Percentiles rank a stretch among this genome's conserved stretches.
Conservation (phyloP, 179 eudicot genomes). For the Pouteria campechiana region DNA sequence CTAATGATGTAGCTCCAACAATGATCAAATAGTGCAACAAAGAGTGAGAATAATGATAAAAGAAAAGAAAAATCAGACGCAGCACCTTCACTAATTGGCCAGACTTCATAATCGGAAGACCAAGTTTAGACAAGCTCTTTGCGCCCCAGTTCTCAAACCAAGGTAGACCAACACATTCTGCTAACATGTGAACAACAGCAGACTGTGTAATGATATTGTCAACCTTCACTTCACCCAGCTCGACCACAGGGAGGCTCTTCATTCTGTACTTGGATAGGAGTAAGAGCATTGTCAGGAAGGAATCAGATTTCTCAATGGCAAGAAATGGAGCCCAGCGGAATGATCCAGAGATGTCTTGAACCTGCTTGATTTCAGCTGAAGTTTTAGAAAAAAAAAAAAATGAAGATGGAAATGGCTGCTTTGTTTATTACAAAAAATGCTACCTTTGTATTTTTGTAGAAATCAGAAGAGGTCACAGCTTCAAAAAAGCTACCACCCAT, state of each 20-base stretch:
- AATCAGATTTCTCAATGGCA: slow-evolving; percentile 68
- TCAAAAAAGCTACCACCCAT: slow-evolving; percentile 80
- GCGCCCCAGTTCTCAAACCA: slow-evolving; percentile 89
- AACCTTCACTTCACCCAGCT: slow-evolving; percentile 54
- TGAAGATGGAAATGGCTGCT: too few relatives aligned
- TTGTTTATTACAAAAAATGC: background rate
- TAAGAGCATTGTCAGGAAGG: slow-evolving; percentile 72
- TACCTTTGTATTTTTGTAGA: slow-evolving; percentile 81
- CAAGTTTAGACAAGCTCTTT: slow-evolving; percentile 54
- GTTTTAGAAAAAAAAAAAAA: background rate
- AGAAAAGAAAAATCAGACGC: too few relatives aligned
- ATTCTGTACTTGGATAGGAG: slow-evolving; percentile 83
- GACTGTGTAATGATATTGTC: slow-evolving; percentile 77
- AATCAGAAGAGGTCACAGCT: slow-evolving; percentile 72
- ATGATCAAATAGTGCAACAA: too few relatives aligned
- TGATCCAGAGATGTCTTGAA: slow-evolving; percentile 69
- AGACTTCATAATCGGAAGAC: slow-evolving; percentile 71
- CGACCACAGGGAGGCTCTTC: slow-evolving; percentile 86
- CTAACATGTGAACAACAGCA: slow-evolving; percentile 86
- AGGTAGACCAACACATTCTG: slow-evolving; percentile 78
- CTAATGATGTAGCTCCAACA: too few relatives aligned
- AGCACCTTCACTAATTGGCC: slow-evolving; percentile 51
- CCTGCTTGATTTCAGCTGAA: slow-evolving; percentile 26
- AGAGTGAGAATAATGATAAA: too few relatives aligned
- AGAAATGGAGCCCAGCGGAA: slow-evolving; percentile 97